Conservation (phyloP, 164 flowering plant species). For the Magnolia sinica region DNA sequence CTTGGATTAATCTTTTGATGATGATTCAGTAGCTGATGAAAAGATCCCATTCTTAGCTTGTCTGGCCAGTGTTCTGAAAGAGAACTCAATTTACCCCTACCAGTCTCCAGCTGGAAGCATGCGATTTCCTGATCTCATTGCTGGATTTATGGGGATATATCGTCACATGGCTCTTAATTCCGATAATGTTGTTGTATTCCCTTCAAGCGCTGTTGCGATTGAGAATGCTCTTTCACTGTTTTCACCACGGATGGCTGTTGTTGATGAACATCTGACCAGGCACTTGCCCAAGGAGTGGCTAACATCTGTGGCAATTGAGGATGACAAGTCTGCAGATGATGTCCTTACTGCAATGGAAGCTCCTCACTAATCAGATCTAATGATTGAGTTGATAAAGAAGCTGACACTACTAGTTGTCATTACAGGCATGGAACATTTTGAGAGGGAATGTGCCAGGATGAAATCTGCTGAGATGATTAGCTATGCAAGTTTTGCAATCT, state of each 20-base stretch:
- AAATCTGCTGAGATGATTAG: slow-evolving; percentile 62
- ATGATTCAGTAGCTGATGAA: too few species aligned
- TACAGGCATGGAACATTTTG: slow-evolving; percentile 90
- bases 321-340: slow-evolving; percentile 35
- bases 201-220: slow-evolving; percentile 88
- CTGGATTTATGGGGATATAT: too few species aligned
- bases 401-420: slow-evolving; percentile 89
- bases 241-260: slow-evolving; percentile 92
- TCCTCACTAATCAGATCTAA: slow-evolving; percentile 89
- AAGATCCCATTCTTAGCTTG: too few species aligned
- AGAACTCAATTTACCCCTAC: too few species aligned
- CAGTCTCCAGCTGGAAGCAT: too few species aligned
- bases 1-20: too few species aligned
- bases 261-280: slow-evolving; percentile 88
- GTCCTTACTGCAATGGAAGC: slow-evolving; percentile 84
- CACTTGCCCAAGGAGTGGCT: slow-evolving; percentile 84
- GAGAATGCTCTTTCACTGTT: slow-evolving; percentile 83
- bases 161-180: too few species aligned
- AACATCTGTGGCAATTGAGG: slow-evolving; percentile 67
- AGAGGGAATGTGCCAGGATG: slow-evolving; percentile 58
- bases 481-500: slow-evolving; percentile 55
- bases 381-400: slow-evolving; percentile 88
- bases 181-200: slow-evolving; percentile 78
- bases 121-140: too few species aligned
- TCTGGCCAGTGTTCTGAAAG: too few species aligned